A percentile compares a stretch with the other conserved stretches of the same genome.
phyloP scores from a whole-genome alignment of 2,329 filamentous ascomycete genomes.

The Sporothrix curviconia region DNA sequence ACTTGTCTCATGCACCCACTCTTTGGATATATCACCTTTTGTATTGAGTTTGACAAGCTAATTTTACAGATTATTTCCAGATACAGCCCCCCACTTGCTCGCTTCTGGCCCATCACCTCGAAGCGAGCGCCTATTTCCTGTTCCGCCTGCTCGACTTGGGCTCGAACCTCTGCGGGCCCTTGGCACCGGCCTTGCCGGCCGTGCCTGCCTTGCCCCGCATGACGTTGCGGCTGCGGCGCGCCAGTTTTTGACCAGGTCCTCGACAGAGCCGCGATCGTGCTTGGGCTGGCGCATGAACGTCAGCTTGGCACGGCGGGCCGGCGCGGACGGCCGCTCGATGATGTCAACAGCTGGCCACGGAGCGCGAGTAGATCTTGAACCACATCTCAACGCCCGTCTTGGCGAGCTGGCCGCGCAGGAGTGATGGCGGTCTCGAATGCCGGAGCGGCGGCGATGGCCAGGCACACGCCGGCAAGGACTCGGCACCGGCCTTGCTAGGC shows the following conservation, averaged over 20 bases:
- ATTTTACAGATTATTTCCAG: neutral
- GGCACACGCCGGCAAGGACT: constrained; percentile 81
- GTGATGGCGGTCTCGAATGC: constrained; percentile 80
- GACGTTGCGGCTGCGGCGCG: constrained; percentile 34
- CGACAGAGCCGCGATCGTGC: constrained; percentile 82
- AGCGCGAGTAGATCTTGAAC: constrained; percentile 90
- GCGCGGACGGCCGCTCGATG: constrained; percentile 77
- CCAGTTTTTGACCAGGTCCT: constrained; percentile 66
- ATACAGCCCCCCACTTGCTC: too few species aligned
- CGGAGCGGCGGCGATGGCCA: constrained; percentile 82
- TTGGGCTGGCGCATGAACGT: constrained; percentile 85
- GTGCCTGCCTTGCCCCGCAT: constrained; percentile 24
- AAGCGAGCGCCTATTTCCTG: neutral
- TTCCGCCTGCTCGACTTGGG: constrained; percentile 11
- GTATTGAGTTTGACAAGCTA: constrained; percentile 5
- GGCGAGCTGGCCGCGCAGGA: constrained; percentile 80
- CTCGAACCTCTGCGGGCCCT: neutral
- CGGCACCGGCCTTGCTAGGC: constrained; percentile 67
- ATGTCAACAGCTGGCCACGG: constrained; percentile 88
- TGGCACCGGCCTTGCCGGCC: constrained; percentile 12
- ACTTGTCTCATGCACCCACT: too few species aligned
- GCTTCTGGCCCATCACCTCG: neutral
- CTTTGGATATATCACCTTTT: neutral
- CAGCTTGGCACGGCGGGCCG: constrained; percentile 77
- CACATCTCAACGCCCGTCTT: constrained; percentile 92